Percentiles rank a stretch among this genome's conserved stretches.
These are phyloP conservation scores for Fusarium robinianum DNA, from an alignment of 2,329 filamentous ascomycete species.

Conservation along the genomic window DNA sequence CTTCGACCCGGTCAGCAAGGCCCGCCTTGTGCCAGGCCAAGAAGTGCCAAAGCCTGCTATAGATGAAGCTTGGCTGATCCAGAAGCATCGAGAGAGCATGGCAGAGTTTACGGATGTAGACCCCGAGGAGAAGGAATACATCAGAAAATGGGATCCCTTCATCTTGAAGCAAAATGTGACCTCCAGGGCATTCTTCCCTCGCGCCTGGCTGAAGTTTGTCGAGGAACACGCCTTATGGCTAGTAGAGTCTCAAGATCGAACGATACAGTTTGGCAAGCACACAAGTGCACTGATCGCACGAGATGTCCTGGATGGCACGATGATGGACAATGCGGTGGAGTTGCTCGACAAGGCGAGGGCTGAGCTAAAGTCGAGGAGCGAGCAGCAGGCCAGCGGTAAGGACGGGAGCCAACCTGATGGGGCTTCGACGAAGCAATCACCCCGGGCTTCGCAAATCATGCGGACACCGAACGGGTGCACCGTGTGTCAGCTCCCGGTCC, in stretches of 20 bases:
- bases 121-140: slow-evolving; percentile 60
- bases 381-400: slow-evolving; percentile 14
- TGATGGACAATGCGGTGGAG: slow-evolving; percentile 48
- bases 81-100: slow-evolving; percentile 63
- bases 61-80: slow-evolving; percentile 60
- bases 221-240: slow-evolving; percentile 57
- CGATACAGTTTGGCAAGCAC: slow-evolving; percentile 61
- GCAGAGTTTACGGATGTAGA: slow-evolving; percentile 62
- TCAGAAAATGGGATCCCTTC: slow-evolving; percentile 62
- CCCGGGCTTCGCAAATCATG: slow-evolving; percentile 44
- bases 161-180: slow-evolving; percentile 56
- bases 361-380: slow-evolving; percentile 23
- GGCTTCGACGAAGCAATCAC: slow-evolving; percentile 34
- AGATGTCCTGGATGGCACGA: slow-evolving; percentile 51
- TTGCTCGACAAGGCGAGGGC: slow-evolving; percentile 50
- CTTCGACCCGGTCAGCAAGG: slow-evolving; percentile 62
- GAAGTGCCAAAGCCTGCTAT: slow-evolving; percentile 50
- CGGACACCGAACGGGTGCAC: slow-evolving; percentile 52
- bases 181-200: slow-evolving; percentile 56
- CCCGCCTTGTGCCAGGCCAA: slow-evolving; percentile 53
- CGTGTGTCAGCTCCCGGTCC: slow-evolving; percentile 53
- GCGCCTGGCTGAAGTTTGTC: slow-evolving; percentile 57
- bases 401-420: slow-evolving; percentile 21
- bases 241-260: slow-evolving; percentile 51
- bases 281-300: slow-evolving; percentile 55